These are phyloP conservation scores for Coleophoma eucalyptorum DNA, from an alignment of 2,329 filamentous ascomycete genomes.

Conservation along the genomic window DNA sequence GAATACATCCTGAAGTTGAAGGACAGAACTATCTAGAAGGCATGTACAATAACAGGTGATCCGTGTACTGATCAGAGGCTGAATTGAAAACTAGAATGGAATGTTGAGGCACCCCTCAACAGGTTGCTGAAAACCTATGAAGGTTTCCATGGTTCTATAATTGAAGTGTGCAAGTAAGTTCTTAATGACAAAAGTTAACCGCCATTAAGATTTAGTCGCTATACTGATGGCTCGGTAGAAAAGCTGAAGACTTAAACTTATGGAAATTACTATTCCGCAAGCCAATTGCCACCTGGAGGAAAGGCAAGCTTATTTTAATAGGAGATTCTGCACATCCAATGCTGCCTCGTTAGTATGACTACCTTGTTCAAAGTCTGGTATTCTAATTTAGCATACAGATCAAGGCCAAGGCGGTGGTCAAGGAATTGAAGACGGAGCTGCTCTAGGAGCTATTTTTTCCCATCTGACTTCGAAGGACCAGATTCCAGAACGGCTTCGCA, in stretches of 20 bases:
- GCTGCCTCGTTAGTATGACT: constrained; percentile 11
- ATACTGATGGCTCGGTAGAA: constrained; percentile 6
- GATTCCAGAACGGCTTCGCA: constrained; percentile 12
- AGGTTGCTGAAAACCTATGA: constrained; percentile 4
- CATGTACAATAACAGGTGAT: not conserved
- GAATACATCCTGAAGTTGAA: not conserved
- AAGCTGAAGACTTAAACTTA: constrained; percentile 16
- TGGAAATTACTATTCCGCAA: constrained; percentile 18
- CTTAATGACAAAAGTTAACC: not conserved
- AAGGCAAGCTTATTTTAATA: constrained; percentile 7
- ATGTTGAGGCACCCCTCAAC: not conserved
- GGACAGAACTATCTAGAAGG: not conserved
- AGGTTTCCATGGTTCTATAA: constrained; percentile 4
- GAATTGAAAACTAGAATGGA: not conserved
- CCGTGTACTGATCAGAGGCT: no score
- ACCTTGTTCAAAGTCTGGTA: not conserved
- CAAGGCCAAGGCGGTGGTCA: constrained; percentile 26
- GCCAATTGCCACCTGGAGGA: constrained; percentile 14
- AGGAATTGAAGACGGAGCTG: constrained; percentile 26
- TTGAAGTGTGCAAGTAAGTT: constrained; percentile 6
- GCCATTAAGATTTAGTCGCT: no score
- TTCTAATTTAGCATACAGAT: constrained; percentile 4
- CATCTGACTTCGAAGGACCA: constrained; percentile 8
- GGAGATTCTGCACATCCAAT: constrained; percentile 16
- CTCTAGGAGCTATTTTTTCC: constrained; percentile 19